Evolutionary conservation across 2,329 filamentous ascomycete species (phyloP), one percentile per base, ranked within the genome.

Genomic region (Annulohypoxylon truncatum): DNA sequence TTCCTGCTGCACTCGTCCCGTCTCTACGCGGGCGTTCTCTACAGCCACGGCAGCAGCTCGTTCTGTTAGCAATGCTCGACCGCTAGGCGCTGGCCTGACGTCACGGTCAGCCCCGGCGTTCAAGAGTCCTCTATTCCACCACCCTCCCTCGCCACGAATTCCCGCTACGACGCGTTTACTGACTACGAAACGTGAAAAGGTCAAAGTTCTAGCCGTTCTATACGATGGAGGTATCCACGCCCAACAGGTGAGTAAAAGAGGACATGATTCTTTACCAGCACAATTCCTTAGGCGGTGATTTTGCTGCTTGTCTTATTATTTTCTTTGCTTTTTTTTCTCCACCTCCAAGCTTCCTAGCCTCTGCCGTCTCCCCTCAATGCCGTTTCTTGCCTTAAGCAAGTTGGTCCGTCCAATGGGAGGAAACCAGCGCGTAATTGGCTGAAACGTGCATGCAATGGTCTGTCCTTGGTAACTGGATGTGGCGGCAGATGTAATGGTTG

Each of bases 141-240:
- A 52, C 48, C 62, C 63, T 46, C 84, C 40, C 42, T 84, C 70
- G 77, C 72, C 82, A 81, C 75, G 78, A 76, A 76, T 80, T 72
- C 78, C 81, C 68, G 85, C 87, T 77, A 84, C 89, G 72, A 84
- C 84, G 74, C 87, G 88, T 83, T 87, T 81, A 81, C 83, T 86
- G 77, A 85, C 84, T 75, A 80, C 80, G 68, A 69, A 73, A 74
- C 79, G 77, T 78, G 78, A 82, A 82, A 80, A 97, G 94, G 94
- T 94, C 85, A 97, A 97, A 86, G 92, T 97, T 83, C 90, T 97
- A 79, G 86, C 94, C 78, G 92, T 97, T 75, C 88, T 97, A 75
- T 97, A 97, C 86, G 94, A 97, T 83, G 94, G 94, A 80, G 87
- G 89, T 79, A 85, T 93, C 84, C 93, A 97, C 85, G 94, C 94